Conservation (phyloP, 441 rosid genomes). For the Aquilaria agallochum region DNA sequence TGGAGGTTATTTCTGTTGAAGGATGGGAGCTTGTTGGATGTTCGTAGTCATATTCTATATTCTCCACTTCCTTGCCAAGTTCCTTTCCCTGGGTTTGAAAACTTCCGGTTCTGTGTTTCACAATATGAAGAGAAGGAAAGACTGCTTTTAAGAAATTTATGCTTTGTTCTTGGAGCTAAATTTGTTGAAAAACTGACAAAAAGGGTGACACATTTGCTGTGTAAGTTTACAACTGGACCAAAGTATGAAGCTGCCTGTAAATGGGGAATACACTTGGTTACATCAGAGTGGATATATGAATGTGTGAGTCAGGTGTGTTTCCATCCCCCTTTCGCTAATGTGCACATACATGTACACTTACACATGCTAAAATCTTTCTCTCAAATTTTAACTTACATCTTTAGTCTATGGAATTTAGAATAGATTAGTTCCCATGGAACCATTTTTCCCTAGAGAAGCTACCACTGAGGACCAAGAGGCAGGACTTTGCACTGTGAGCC, state of each 20-base stretch:
- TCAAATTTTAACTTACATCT: not conserved
- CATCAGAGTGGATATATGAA: constrained; percentile 87
- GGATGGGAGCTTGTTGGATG: constrained; percentile 84
- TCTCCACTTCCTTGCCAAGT: constrained; percentile 83
- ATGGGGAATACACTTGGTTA: constrained; percentile 68
- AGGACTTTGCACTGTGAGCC: constrained; percentile 65
- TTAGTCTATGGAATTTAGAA: constrained; percentile 41
- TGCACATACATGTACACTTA: constrained; percentile 1
- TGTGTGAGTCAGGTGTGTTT: constrained; percentile 81
- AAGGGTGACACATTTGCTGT: constrained; percentile 85
- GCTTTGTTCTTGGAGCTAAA: constrained; percentile 87
- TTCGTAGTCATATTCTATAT: constrained; percentile 80
- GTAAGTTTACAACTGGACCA: constrained; percentile 74
- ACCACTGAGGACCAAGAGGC: constrained; percentile 71
- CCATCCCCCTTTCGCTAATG: constrained; percentile 10
- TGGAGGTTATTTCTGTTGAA: constrained; percentile 38
- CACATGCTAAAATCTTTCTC: constrained; percentile 7
- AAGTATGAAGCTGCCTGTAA: constrained; percentile 80
- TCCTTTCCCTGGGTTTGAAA: constrained; percentile 88
- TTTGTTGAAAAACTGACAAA: constrained; percentile 58
- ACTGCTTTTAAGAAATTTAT: constrained; percentile 70
- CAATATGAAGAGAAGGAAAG: constrained; percentile 81
- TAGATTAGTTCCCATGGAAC: constrained; percentile 53
- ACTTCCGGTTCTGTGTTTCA: constrained; percentile 76
- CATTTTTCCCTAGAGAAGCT: constrained; percentile 70